Conservation (phyloP, 441 rosid species). For the Populus hybrid region DNA sequence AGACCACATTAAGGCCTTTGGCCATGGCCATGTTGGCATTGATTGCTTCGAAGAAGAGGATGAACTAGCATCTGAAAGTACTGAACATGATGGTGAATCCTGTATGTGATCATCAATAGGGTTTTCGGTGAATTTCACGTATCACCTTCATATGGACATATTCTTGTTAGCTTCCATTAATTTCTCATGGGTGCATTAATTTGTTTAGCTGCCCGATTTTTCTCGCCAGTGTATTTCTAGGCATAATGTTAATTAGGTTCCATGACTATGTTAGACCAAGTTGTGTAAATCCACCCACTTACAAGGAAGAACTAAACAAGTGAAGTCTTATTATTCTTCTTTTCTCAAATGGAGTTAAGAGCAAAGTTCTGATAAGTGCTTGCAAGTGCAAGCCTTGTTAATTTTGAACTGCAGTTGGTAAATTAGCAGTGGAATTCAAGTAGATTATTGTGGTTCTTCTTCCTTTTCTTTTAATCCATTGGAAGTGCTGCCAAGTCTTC, state of each 20-base stretch:
- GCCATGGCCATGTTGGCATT: conserved; percentile 45
- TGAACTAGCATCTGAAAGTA: conserved; percentile 41
- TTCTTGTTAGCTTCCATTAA: background rate
- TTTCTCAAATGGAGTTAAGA: background rate
- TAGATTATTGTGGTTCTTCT: background rate
- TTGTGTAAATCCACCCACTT: background rate
- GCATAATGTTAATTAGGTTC: background rate
- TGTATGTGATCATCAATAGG: conserved; percentile 9
- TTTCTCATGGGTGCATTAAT: background rate
- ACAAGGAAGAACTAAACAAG: background rate
- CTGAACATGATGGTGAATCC: conserved; percentile 35
- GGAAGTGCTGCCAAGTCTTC: too few relatives aligned
- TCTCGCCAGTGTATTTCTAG: background rate
- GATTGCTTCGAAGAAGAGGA: conserved; percentile 43
- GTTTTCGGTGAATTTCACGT: background rate
- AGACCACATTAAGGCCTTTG: conserved; percentile 62
- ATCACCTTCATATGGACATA: background rate
- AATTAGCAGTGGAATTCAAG: too few relatives aligned
- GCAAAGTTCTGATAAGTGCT: background rate
- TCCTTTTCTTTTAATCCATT: background rate
- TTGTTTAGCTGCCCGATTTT: background rate
- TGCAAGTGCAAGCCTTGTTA: background rate
- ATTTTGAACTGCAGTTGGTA: background rate
- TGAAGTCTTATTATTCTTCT: background rate
- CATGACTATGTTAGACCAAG: background rate